Evolutionary conservation across 306 rosid species (phyloP).

Genomic region (Vigna angularis): DNA sequence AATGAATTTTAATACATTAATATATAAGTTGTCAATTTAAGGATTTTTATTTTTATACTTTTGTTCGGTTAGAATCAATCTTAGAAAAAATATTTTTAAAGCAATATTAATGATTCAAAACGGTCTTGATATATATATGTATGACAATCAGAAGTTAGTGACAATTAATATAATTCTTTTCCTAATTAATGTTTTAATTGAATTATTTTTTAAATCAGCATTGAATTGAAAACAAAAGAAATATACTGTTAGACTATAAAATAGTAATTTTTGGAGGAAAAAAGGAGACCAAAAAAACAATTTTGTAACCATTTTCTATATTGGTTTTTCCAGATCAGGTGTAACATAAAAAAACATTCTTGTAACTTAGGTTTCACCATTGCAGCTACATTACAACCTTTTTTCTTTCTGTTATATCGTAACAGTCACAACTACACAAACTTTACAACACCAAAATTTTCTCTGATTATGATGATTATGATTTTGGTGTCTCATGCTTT

Average conservation of each 20-base stretch:
- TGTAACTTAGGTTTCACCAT: too few species aligned
- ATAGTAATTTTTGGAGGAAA: too few species aligned
- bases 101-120: not conserved
- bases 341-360: too few species aligned
- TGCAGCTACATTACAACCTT: too few species aligned
- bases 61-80: not conserved
- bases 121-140: not conserved
- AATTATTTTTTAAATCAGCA: not conserved
- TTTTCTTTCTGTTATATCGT: too few species aligned
- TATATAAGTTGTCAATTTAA: too few species aligned
- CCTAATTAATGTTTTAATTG: not conserved
- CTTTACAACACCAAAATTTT: not conserved
- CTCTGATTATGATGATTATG: not conserved
- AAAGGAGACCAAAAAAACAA: not conserved
- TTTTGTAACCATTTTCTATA: not conserved
- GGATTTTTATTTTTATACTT: not conserved
- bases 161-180: not conserved
- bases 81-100: not conserved
- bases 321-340: not conserved
- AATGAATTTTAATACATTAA: not conserved
- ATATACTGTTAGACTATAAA: not conserved
- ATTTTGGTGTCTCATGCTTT: constrained; percentile 36
- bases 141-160: not conserved
- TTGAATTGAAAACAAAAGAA: not conserved
- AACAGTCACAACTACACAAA: not conserved